Percentiles rank a stretch among this genome's conserved stretches.
Evolutionary conservation across 768 basidiomycete species (phyloP).

Genomic region (Cyathus striatus): DNA sequence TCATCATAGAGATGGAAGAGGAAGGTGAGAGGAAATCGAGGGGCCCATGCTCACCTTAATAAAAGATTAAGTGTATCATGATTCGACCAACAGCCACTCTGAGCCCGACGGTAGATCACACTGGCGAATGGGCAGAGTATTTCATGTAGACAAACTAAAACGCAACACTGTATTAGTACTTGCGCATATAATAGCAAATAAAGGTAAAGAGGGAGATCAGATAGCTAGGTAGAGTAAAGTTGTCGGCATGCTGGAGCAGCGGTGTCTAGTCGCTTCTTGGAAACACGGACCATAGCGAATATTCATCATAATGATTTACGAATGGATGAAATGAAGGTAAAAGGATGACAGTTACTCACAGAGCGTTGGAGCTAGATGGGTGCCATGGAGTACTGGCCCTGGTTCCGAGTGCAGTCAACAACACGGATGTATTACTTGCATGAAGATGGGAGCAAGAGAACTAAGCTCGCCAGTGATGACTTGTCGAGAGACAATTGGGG

Average conservation of each 20-base stretch:
- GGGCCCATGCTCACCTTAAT: neutral
- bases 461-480: no score
- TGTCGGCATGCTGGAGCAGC: slow-evolving; percentile 75
- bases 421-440: no score
- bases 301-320: slow-evolving; percentile 56
- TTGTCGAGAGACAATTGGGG: no score
- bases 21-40: neutral
- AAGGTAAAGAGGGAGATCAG: slow-evolving; percentile 43
- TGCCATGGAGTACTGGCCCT: no score
- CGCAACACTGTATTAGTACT: no score
- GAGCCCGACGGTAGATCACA: neutral
- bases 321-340: slow-evolving; percentile 4
- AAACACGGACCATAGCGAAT: slow-evolving; percentile 93
- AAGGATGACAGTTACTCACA: no score
- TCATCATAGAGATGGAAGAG: slow-evolving; percentile 36
- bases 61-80: no score
- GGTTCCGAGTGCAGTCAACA: no score
- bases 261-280: slow-evolving; percentile 93
- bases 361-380: no score
- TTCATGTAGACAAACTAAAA: no score
- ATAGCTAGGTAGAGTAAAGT: slow-evolving; percentile 50
- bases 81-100: neutral
- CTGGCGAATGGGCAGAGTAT: no score
- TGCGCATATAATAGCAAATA: neutral
- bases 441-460: no score